Percentiles rank a stretch among this genome's conserved stretches.
These are phyloP conservation scores for Hemisphaericaspora lyxosophila DNA, from an alignment of 1,139 yeast genomes.

Conservation along the genomic window DNA sequence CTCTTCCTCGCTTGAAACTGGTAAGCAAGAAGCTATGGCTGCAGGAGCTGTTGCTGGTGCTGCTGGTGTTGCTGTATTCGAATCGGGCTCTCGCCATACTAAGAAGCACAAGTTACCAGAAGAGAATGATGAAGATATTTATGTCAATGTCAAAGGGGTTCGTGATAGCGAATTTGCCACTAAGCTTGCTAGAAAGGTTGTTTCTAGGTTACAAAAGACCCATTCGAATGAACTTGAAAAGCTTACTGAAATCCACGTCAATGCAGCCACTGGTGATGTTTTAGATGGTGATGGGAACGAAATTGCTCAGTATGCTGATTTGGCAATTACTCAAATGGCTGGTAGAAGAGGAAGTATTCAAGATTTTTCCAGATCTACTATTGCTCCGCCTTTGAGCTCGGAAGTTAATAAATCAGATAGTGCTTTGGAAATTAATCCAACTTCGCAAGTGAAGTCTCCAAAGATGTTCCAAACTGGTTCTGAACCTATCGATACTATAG, in stretches of 20 bases:
- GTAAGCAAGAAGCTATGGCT: constrained; percentile 12
- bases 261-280: constrained; percentile 32
- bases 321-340: constrained; percentile 5
- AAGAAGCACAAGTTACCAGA: constrained; percentile 1
- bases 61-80: constrained; percentile 2
- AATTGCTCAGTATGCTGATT: constrained; percentile 16
- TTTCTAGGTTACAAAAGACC: constrained; percentile 24
- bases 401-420: not conserved
- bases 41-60: constrained; percentile 12
- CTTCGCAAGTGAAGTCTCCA: not conserved
- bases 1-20: constrained; percentile 12
- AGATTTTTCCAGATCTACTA: constrained; percentile 2
- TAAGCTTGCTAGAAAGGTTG: constrained; percentile 30
- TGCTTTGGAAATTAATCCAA: not conserved
- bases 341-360: constrained; percentile 3
- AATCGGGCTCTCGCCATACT: not conserved
- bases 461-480: not conserved
- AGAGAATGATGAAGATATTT: constrained; percentile 16
- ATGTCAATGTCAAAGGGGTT: constrained; percentile 34
- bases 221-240: constrained; percentile 25
- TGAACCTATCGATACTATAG: not conserved
- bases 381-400: not conserved
- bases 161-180: constrained; percentile 29
- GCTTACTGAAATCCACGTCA: constrained; percentile 30
- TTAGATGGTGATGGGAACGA: constrained; percentile 29